Evolutionary conservation across 805 yeast species (phyloP), one percentile per base, ranked within the genome.

Genomic region (Sungouiozyma intestinalis): DNA sequence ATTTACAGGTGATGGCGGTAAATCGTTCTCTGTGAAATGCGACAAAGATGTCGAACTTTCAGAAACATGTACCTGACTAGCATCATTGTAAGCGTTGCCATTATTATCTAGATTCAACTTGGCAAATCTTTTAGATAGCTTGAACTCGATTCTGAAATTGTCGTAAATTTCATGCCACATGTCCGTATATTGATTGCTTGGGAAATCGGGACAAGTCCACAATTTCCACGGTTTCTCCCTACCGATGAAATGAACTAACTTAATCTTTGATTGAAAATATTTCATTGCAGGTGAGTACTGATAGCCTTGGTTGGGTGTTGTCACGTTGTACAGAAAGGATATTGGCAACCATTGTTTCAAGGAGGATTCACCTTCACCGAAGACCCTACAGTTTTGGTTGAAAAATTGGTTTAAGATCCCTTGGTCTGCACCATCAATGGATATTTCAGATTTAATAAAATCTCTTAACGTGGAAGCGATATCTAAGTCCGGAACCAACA

Each of bases 341-440:
- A 92, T 63, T 38, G 76, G 71, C 27, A 68, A 60, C 96, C 97
- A 88, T 13, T 51, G 43, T 24, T 51, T 44, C 3, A 44, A n/a
- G 4, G 32, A n/a, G 1, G 14, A 4, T 8, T 40, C 41, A 13
- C 33, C 43, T n/a, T 41, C 41, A 16, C 34, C 36, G 1, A 17
- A 18, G 4, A 24, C 21, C 4, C 41, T 36, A 43, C 62, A 60
- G n/a, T 42, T 43, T 2, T 53, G 56, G 38, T 60, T 61, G 57
- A 84, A 85, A 53, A 73, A 81, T 54, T 83, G 84, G 60, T 87
- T 87, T 48, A 87, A 67, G 32, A 87, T 67, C 11, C 97, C 97
- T 61, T 87, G 97, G 62, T 87, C 97, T 2, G 94, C 90, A 35
- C 95, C 95, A 62, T 87, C 97, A 51, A 85, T 84, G 1, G 77